phyloP scores from a whole-genome alignment of 345 rosid species.

The Excoecaria cochinchinensis region DNA sequence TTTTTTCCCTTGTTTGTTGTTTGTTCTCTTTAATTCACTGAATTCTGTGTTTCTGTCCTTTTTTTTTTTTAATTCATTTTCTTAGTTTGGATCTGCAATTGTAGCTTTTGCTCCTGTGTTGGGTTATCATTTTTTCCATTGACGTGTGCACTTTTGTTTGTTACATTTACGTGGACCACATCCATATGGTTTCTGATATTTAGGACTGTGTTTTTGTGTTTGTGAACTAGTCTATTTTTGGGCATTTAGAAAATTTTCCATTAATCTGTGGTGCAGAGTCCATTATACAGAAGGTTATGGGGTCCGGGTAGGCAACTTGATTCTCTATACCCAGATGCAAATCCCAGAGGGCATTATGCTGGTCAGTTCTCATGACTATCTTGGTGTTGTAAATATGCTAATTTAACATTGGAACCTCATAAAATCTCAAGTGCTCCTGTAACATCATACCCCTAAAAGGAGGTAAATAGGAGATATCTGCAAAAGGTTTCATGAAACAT shows the following conservation, averaged over 20 bases:
- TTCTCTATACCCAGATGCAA: conserved; percentile 74
- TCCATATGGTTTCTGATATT: not conserved
- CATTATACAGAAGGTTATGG: conserved; percentile 81
- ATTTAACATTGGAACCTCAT: not conserved
- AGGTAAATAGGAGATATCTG: not conserved
- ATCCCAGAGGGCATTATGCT: conserved; percentile 73
- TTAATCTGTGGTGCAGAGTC: conserved; percentile 47
- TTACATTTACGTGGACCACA: not conserved
- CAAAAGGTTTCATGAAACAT: not conserved
- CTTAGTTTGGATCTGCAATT: conserved; percentile 13
- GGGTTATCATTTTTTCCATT: not conserved
- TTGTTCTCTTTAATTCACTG: conserved; percentile 9
- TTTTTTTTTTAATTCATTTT: not conserved
- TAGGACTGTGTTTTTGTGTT: not conserved
- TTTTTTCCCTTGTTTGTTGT: not conserved
- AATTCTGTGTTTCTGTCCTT: not conserved
- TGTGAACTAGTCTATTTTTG: not conserved
- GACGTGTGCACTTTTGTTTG: not conserved
- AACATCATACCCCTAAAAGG: not conserved
- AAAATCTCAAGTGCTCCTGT: too few relatives aligned
- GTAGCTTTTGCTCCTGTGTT: conserved; percentile 12
- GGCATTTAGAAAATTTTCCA: conserved; percentile 7
- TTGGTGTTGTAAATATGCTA: not conserved
- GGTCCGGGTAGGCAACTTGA: conserved; percentile 75
- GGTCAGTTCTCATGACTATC: conserved; percentile 42